phyloP scores from a whole-genome alignment of 306 rosid species.

The Lathyrus sativus region DNA sequence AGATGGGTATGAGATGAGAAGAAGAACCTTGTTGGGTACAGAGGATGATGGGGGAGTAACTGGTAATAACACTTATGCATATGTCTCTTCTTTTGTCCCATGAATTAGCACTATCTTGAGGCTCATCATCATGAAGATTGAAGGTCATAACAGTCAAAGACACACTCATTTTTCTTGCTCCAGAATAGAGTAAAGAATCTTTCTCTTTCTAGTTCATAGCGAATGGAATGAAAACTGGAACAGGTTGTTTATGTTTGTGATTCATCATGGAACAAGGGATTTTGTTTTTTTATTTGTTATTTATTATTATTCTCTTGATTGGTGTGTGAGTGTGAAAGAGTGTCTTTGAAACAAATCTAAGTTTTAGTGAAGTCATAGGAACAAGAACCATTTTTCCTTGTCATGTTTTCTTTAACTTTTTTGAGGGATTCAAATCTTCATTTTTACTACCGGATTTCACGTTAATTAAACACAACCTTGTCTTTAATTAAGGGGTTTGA shows the following conservation, averaged over 20 bases:
- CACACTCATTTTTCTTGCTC: conserved; percentile 66
- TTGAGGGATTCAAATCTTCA: not conserved
- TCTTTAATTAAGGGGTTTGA: not conserved
- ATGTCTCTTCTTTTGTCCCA: conserved; percentile 96
- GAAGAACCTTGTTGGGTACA: conserved; percentile 86
- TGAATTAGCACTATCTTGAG: conserved; percentile 80
- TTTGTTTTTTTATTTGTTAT: not conserved
- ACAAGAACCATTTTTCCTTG: not conserved
- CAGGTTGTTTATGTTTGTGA: not conserved
- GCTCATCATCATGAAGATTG: conserved; percentile 91
- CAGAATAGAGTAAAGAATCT: not conserved
- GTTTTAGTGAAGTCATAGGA: conserved; percentile 2
- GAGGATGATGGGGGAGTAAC: conserved; percentile 82
- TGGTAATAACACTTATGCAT: conserved; percentile 80
- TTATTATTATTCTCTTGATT: not conserved
- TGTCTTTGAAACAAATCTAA: not conserved
- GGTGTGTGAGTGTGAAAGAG: conserved; percentile 5
- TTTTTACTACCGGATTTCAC: conserved; percentile 12
- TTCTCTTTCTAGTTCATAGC: conserved; percentile 43
- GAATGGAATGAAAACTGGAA: conserved; percentile 21
- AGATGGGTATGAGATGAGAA: not conserved
- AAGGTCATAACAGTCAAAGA: conserved; percentile 92
- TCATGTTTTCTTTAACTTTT: not conserved
- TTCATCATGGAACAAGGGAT: conserved; percentile 1
- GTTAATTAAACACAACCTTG: not conserved